These are phyloP conservation scores for Bipolaris zeicola DNA, from an alignment of 2,329 filamentous ascomycete genomes.

Conservation along the genomic window DNA sequence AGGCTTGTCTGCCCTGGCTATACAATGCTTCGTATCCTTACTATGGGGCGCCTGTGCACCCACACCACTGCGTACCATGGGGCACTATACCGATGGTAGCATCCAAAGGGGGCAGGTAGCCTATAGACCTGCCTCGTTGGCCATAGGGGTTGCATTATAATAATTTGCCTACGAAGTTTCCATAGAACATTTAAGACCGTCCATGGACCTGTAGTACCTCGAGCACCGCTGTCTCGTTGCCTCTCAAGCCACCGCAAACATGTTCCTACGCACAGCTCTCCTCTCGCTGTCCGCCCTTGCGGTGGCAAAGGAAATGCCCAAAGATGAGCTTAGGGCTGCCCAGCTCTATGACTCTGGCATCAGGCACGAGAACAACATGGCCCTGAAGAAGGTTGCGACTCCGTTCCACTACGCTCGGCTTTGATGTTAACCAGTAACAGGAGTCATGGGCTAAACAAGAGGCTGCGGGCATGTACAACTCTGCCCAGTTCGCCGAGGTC, in stretches of 20 bases:
- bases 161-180: slow-evolving; percentile 19
- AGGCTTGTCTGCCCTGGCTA: slow-evolving; percentile 29
- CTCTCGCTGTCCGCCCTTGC: slow-evolving; percentile 44
- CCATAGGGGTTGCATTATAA: slow-evolving; percentile 21
- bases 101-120: slow-evolving; percentile 36
- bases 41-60: slow-evolving; percentile 29
- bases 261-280: slow-evolving; percentile 38
- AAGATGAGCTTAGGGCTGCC: slow-evolving; percentile 42
- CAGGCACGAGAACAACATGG: slow-evolving; percentile 46
- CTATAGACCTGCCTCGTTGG: slow-evolving; percentile 36
- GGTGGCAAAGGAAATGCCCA: slow-evolving; percentile 42
- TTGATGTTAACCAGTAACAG: slow-evolving; percentile 35
- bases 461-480: slow-evolving; percentile 42
- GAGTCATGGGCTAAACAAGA: slow-evolving; percentile 46
- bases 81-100: slow-evolving; percentile 19
- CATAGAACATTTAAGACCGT: slow-evolving; percentile 31
- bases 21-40: slow-evolving; percentile 17
- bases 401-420: not conserved
- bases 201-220: not conserved
- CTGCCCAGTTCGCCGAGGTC: slow-evolving; percentile 43
- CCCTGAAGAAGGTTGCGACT: slow-evolving; percentile 39
- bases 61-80: slow-evolving; percentile 18
- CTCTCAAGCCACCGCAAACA: slow-evolving; percentile 20
- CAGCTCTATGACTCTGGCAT: slow-evolving; percentile 50
- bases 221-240: slow-evolving; percentile 3